phyloP scores from a whole-genome alignment of 2,329 filamentous ascomycete genomes.

The Gliomastix tumulicola region DNA sequence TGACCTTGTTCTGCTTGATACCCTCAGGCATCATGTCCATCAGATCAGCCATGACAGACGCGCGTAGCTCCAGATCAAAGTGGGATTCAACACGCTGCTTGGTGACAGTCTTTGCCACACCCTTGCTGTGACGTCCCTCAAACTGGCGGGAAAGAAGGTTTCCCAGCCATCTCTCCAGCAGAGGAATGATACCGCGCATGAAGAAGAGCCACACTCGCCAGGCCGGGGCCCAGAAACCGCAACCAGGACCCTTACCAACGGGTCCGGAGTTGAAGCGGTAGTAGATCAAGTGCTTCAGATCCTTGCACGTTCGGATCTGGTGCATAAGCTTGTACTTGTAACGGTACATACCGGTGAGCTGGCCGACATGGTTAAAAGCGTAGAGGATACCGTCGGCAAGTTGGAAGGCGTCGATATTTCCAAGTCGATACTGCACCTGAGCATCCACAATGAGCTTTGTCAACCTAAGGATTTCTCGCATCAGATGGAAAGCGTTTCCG shows the following conservation, averaged over 20 bases:
- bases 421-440: constrained; percentile 93
- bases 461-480: constrained; percentile 92
- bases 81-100: constrained; percentile 99
- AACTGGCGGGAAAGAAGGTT: constrained; percentile 96
- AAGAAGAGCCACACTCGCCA: constrained; percentile 99
- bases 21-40: constrained; percentile 99
- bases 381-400: constrained; percentile 98
- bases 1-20: constrained; percentile 99
- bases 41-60: constrained; percentile 96
- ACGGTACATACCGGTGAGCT: constrained; percentile 97
- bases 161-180: constrained; percentile 94
- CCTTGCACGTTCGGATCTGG: constrained; percentile 97
- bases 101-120: constrained; percentile 96
- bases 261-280: constrained; percentile 97
- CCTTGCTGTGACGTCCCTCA: constrained; percentile 96
- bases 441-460: constrained; percentile 98
- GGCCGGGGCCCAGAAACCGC: constrained; percentile 97
- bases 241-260: constrained; percentile 94
- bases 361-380: constrained; percentile 97
- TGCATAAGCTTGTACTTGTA: constrained; percentile 99
- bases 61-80: constrained; percentile 93
- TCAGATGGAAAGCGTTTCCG: constrained; percentile 97
- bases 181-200: constrained; percentile 94
- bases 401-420: constrained; percentile 98
- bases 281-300: constrained; percentile 98